Evolutionary conservation across 164 flowering plant genomes (phyloP).

Genomic region (Euptelea pleiosperma): DNA sequence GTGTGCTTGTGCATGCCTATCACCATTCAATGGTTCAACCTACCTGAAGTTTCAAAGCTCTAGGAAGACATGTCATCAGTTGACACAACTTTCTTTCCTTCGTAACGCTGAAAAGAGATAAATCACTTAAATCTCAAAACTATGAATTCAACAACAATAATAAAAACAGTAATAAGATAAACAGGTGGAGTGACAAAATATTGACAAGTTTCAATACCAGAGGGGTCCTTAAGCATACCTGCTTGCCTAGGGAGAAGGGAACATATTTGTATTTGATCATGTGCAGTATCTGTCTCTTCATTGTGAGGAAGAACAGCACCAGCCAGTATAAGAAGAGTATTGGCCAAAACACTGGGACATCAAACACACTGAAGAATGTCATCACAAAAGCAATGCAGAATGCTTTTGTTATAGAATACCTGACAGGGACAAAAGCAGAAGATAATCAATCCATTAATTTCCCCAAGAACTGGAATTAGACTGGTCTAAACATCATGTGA

Average conservation of each 20-base stretch:
- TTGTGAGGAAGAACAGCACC: conserved; percentile 60
- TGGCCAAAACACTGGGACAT: conserved; percentile 94
- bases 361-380: conserved; percentile 77
- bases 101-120: conserved; percentile 26
- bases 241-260: conserved; percentile 76
- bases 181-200: neutral
- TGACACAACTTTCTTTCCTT: conserved; percentile 25
- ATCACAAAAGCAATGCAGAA: conserved; percentile 72
- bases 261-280: conserved; percentile 89
- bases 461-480: neutral
- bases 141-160: no score
- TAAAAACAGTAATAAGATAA: neutral
- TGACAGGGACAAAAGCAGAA: conserved; percentile 19
- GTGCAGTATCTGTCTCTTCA: conserved; percentile 77
- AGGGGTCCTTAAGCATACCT: conserved; percentile 38
- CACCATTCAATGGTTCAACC: neutral
- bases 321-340: conserved; percentile 83
- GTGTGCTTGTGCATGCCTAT: neutral
- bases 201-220: neutral
- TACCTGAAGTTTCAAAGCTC: conserved; percentile 18
- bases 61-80: conserved; percentile 16
- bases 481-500: neutral
- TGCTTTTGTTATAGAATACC: conserved; percentile 75
- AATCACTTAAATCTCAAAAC: conserved; percentile 2
- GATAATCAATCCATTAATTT: neutral